Evolutionary conservation across 176 grass and related monocot genomes (phyloP).

Genomic region (Triticum aestivum): IWGSC_CS_RefSeq_v2.1 NC_057808.1:506000565-506001064

Average conservation of each 20-base stretch:
- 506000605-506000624: no score
- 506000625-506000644: no score
- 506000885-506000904: background rate
- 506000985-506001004: background rate
- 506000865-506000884: background rate
- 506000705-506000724: background rate
- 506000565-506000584: no score
- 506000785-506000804: background rate
- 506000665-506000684: no score
- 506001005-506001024: background rate
- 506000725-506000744: background rate
- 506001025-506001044: fast-evolving
- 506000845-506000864: no score
- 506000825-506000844: background rate
- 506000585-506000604: no score
- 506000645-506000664: no score
- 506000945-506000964: background rate
- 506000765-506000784: background rate
- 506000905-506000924: background rate
- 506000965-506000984: background rate
- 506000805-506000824: background rate
- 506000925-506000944: background rate
- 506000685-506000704: no score
- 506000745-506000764: background rate
- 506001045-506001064: background rate